Evolutionary conservation across 371 early-diverging fungal species (phyloP).

Genomic region (Apophysomyces elegans): DNA sequence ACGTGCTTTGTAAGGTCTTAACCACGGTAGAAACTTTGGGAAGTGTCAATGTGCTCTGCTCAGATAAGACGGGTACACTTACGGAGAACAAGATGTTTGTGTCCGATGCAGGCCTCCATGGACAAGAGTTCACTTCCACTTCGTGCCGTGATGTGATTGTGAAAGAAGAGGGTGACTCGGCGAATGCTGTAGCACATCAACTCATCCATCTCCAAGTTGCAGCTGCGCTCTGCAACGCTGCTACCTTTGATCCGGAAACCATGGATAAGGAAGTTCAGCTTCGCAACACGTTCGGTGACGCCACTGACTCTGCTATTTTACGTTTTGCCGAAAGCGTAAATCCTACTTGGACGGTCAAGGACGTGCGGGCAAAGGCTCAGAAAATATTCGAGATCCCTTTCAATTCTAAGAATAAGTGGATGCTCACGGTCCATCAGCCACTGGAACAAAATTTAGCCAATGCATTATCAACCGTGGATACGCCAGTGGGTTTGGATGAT

Average conservation of each 20-base stretch:
- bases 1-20: slow-evolving; percentile 66
- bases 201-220: slow-evolving; percentile 54
- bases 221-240: slow-evolving; percentile 67
- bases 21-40: slow-evolving; percentile 74
- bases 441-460: slow-evolving; percentile 20
- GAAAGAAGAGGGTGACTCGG: slow-evolving; percentile 14
- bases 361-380: slow-evolving; percentile 31
- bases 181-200: slow-evolving; percentile 14
- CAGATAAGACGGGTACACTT: slow-evolving; percentile 96
- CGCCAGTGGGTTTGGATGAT: slow-evolving; percentile 20
- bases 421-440: slow-evolving; percentile 55
- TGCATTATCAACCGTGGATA: slow-evolving; percentile 27
- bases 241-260: slow-evolving; percentile 57
- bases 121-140: slow-evolving; percentile 37
- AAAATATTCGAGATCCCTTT: slow-evolving; percentile 68
- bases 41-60: slow-evolving; percentile 71
- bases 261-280: slow-evolving; percentile 51
- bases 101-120: slow-evolving; percentile 48
- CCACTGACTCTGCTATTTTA: slow-evolving; percentile 79
- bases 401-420: slow-evolving; percentile 75
- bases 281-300: slow-evolving; percentile 69
- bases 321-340: slow-evolving; percentile 54
- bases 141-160: slow-evolving; percentile 26
- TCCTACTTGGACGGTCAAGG: slow-evolving; percentile 26
- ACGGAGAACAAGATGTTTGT: slow-evolving; percentile 92